These are phyloP conservation scores for Dovyalis caffra DNA, from an alignment of 345 rosid genomes.

Conservation along the genomic window DNA sequence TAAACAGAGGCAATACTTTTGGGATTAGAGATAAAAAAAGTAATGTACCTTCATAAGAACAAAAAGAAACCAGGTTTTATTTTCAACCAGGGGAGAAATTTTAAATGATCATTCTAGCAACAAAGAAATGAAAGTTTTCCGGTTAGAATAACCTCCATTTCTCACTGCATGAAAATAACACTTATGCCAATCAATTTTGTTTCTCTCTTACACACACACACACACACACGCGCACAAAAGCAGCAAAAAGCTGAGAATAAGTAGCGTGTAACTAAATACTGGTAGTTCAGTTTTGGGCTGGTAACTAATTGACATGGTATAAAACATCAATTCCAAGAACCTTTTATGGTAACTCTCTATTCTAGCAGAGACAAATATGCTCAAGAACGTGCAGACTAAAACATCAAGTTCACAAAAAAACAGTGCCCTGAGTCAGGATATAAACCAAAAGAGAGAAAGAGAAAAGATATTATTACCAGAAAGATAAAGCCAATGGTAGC, in stretches of 20 bases:
- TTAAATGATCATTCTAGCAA: not conserved
- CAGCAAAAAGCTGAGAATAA: not conserved
- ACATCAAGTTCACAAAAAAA: too few species aligned
- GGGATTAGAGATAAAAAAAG: not conserved
- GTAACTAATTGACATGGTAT: not conserved
- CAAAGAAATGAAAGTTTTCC: not conserved
- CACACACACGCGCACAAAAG: not conserved
- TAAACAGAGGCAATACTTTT: not conserved
- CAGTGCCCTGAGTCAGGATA: not conserved
- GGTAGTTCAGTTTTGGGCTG: too few species aligned
- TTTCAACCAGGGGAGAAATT: not conserved
- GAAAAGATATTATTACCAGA: constrained; percentile 19
- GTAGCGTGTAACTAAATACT: not conserved
- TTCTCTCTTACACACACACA: not conserved
- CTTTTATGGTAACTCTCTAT: not conserved
- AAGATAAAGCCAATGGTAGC: constrained; percentile 31
- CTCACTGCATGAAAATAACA: not conserved
- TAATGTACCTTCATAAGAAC: not conserved
- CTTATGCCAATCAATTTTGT: not conserved
- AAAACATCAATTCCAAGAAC: not conserved
- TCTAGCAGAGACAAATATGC: not conserved
- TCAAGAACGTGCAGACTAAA: not conserved
- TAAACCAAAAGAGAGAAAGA: not conserved
- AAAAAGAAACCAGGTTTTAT: not conserved
- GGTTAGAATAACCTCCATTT: not conserved